Base-by-base conservation (phyloP, 179 eudicot genomes). In the Silene noctiflora region DNA sequence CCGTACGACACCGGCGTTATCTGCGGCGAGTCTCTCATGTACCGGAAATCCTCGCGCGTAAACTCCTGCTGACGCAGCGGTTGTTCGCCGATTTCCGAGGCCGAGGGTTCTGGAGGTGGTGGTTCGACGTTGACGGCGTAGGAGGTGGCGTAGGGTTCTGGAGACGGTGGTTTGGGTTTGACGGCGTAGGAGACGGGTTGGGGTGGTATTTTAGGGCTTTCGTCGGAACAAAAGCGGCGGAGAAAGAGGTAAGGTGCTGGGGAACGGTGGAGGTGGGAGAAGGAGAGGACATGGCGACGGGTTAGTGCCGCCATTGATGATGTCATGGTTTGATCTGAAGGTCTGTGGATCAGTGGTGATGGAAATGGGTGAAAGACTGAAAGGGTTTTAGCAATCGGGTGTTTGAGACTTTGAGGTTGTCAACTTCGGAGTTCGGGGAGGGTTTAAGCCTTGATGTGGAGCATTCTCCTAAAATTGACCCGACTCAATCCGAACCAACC, bases 41-140 rank as follows among this genome's bases (percentile, higher is more conserved):
- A 94, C 20, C 98, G 84, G 16, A 82, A 44, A 4, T 94, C 98
- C 76, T 92, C 98, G 19, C 91, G 82, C 14, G 85, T 85, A 81
- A 88, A 80, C 16, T 68, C 56, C 12, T 76, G 64, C 3, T 44
- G 71, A 1, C 51, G 9, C 14, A n/a, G 6, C 17, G 46, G 13
- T 19, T 17, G 58, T 13, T 7, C 58, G 58, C 6, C 58, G 58
- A 1, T 17, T 12, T 70, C 66, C 6, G 56, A 12, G 39, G 11
- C 42, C 13, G 9, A 9, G 31, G 53, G 10, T 72, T 56, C 24
- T 21, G 75, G 56, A 67, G 77, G 25, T 31, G 62, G 55, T 35
- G 83, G 72, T 76, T 81, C 82, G 56, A 56, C 6, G 42, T 89
- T 89, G 21, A 70, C 67, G 6, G 91, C 72, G 80, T 92, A 92